Conservation (phyloP, 1,284 basidiomycete genomes). For the Boletus albobrunnescens region DNA sequence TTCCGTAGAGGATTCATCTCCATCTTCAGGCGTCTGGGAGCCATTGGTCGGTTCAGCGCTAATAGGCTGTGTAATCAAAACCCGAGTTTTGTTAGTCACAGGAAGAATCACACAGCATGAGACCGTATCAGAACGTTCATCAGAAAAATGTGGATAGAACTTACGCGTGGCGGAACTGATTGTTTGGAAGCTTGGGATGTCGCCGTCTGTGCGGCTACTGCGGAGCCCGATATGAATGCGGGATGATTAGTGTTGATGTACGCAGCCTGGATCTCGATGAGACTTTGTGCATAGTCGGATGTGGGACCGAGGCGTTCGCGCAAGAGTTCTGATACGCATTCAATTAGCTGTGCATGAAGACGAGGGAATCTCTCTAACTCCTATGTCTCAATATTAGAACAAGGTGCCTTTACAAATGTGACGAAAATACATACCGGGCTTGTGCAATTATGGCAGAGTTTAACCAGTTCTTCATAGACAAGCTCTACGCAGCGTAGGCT, state of each 20-base stretch:
- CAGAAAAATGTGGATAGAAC: slow-evolving; percentile 26
- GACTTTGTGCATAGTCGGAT: slow-evolving; percentile 90
- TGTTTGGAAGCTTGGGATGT: slow-evolving; percentile 43
- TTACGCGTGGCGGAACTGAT: slow-evolving; percentile 47
- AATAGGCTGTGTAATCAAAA: slow-evolving; percentile 41
- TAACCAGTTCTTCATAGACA: slow-evolving; percentile 98
- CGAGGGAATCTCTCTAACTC: slow-evolving; percentile 97
- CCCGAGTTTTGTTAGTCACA: slow-evolving; percentile 4
- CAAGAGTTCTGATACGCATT: slow-evolving; percentile 95
- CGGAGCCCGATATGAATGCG: slow-evolving; percentile 75
- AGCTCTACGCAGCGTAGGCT: slow-evolving; percentile 95
- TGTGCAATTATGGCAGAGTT: slow-evolving; percentile 99
- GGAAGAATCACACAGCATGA: not conserved
- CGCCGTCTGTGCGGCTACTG: slow-evolving; percentile 50
- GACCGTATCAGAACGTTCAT: slow-evolving; percentile 9
- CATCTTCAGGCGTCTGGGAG: slow-evolving; percentile 47
- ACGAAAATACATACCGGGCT: slow-evolving; percentile 57
- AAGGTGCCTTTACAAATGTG: not conserved
- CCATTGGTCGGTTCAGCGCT: slow-evolving; percentile 59
- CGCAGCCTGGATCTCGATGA: slow-evolving; percentile 96
- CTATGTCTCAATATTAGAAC: slow-evolving; percentile 38
- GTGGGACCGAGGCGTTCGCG: slow-evolving; percentile 95
- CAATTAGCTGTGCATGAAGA: slow-evolving; percentile 90
- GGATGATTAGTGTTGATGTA: slow-evolving; percentile 99
- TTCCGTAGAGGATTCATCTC: slow-evolving; percentile 55